Base-by-base conservation (phyloP, 352 stramenopile genomes). In the Phytopythium delawarense region DNA sequence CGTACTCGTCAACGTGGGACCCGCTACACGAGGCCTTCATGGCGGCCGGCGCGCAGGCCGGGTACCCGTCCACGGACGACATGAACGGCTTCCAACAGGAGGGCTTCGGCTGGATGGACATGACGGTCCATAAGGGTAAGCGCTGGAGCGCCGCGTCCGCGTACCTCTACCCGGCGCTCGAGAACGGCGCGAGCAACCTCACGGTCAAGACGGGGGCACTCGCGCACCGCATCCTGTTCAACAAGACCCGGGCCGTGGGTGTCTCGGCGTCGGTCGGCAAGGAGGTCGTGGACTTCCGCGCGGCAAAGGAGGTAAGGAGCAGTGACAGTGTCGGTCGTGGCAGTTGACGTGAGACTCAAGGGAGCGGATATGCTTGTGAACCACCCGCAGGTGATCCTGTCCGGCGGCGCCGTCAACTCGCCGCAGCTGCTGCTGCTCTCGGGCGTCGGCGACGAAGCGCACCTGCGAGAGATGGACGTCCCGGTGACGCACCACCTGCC, bases 61-160 rank as follows among this genome's bases (percentile, higher is more conserved):
- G 87, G 0, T 96, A 96, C 61, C 81, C 81, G 5, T 91, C 89
- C 64, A 96, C 87, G 13, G 80, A 94, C 7, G 89, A 96, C 65
- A 96, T 93, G 83, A 96, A 96, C 63, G 88, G 87, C 32, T 96
- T 83, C 66, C 83, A 92, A 64, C 87, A 96, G 67, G 87, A 96
- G 69, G 87, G 86, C 16, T 96, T 96, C 50, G 88, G 88, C 30
- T 94, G 79, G 70, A 96, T 96, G 83, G 88, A 96, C 67, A 88
- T 85, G 81, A 96, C 87, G 16, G 76, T 96, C 21, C 73, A 80
- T 62, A 87, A 91, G 56, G 88, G 88, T 30, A 66, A 73, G 58
- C 85, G 87, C 32, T 96, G 87, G 84, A 95, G 79, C 53, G 75
- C 88, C 3, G 71, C 88, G 0, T 74, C 80, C 0, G 87, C 80